These are phyloP conservation scores for Microbotryum silenes-acaulis DNA, from an alignment of 1,284 basidiomycete species.

Conservation along the genomic window DNA sequence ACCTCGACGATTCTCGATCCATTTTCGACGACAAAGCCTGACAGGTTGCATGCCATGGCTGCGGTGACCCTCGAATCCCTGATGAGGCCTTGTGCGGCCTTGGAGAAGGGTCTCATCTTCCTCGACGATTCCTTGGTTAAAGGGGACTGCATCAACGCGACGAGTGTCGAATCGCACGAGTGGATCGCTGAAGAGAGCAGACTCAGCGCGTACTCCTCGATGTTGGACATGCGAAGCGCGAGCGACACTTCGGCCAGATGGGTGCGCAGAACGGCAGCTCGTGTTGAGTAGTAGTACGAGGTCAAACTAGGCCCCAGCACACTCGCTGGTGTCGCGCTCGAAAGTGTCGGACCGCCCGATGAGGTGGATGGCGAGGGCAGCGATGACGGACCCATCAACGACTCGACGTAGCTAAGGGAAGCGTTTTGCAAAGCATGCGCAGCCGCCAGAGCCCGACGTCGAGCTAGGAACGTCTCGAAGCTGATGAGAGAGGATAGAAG, in stretches of 20 bases:
- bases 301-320: background rate
- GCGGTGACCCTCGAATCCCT: too few species aligned
- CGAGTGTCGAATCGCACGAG: too few species aligned
- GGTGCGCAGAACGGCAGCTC: constrained; percentile 19
- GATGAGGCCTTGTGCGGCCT: too few species aligned
- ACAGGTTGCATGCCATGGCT: too few species aligned
- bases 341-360: background rate
- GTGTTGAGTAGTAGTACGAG: constrained; percentile 7
- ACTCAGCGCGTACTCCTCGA: constrained; percentile 1
- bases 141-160: too few species aligned
- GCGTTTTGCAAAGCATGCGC: constrained; percentile 11
- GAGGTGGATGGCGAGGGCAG: constrained; percentile 1
- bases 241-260: constrained; percentile 29
- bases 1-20: too few species aligned
- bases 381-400: background rate
- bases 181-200: too few species aligned
- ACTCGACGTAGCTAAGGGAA: constrained; percentile 10
- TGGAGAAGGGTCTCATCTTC: too few species aligned
- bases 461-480: constrained; percentile 28
- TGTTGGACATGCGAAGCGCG: constrained; percentile 25
- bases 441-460: constrained; percentile 7
- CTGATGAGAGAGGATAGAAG: constrained; percentile 22
- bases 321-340: too few species aligned
- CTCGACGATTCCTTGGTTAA: too few species aligned
- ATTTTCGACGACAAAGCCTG: too few species aligned